Base-by-base conservation (phyloP, 2,329 filamentous ascomycete species). In the Aspergillus arachidicola region DNA sequence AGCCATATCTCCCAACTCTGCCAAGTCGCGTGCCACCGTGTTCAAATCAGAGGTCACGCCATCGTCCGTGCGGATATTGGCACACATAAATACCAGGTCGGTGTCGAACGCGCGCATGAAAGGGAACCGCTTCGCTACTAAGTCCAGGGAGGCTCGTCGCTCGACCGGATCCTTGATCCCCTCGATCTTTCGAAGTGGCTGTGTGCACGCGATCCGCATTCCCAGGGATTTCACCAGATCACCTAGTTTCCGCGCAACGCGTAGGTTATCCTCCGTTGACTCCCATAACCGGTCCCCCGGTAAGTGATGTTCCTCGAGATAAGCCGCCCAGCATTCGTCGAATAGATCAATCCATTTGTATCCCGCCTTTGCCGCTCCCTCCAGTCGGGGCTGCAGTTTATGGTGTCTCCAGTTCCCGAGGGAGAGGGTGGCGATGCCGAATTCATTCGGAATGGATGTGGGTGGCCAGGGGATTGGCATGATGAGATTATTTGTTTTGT, bases 71-170 rank as follows among this genome's bases (percentile, higher is more conserved):
- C 73, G 73, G 48, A 75, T 72, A 46, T 61, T 76, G n/a, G 75
- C 71, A 57, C 74, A 76, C 72, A 76, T 72, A 41, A 76, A 76
- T 0, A 76, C 74, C 5, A 76, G 67, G 41, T 76, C 75, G 7
- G 75, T 76, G 46, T 74, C 71, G 45, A 76, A 76, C 2, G 74
- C 75, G 7, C 75, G 69, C 75, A 76, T 76, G 43, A 76, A 76
- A 0, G 74, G 75, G 57, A 76, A 76, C 9, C 75, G 68, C 43
- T 75, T 72, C 1, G 73, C 72, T 1, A 76, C 75, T 28, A 70
- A 61, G 12, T 75, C 67, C 0, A 76, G 60, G 0, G 68, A 63
- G 11, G 48, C 64, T 1, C 64, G 66, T 3, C 75, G 73, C 50
- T 76, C 73, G 0, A 7, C 51, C 0, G 70, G 69, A 41, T 76